Evolutionary conservation across 108 stramenopile species (phyloP).

Genomic region (Asterionellopsis glacialis): DNA sequence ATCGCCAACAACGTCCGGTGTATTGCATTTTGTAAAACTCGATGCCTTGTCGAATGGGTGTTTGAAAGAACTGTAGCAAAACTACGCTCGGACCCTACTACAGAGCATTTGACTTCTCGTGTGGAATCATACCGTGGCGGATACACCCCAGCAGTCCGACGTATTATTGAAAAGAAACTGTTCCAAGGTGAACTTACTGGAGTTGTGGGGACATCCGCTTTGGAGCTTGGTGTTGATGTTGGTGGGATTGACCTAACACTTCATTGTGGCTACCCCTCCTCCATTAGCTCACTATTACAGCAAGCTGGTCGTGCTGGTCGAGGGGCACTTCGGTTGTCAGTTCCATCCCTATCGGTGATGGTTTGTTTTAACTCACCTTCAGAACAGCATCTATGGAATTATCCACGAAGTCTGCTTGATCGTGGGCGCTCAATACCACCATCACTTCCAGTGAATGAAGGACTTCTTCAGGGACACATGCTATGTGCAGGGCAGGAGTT

Average conservation of each 20-base stretch:
- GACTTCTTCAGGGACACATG: conserved; percentile 82
- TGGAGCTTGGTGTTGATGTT: conserved; percentile 96
- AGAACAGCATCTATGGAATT: conserved; percentile 81
- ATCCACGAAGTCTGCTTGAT: conserved; percentile 67
- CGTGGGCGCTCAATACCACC: conserved; percentile 67
- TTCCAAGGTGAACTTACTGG: conserved; percentile 82
- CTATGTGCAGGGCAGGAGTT: conserved; percentile 89
- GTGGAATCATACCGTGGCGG: conserved; percentile 95
- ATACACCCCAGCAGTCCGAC: conserved; percentile 78
- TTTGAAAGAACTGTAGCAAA: conserved; percentile 54
- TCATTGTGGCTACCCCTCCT: conserved; percentile 88
- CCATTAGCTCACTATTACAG: conserved; percentile 71
- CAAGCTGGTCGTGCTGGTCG: conserved; percentile 96
- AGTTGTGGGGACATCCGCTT: conserved; percentile 87
- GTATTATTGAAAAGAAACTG: conserved; percentile 87
- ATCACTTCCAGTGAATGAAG: conserved; percentile 71
- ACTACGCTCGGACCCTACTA: conserved; percentile 36
- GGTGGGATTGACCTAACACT: conserved; percentile 92
- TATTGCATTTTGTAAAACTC: conserved; percentile 92
- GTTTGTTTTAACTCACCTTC: conserved; percentile 84
- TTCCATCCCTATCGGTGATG: conserved; percentile 76
- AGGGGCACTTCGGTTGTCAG: conserved; percentile 18
- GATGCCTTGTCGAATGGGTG: conserved; percentile 92
- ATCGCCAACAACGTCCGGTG: conserved; percentile 72
- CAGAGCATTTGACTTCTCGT: conserved; percentile 38